Percentiles rank a stretch among this genome's conserved stretches.
These are phyloP conservation scores for Aspergillus fijiensis DNA, from an alignment of 2,329 filamentous ascomycete genomes.

Conservation along the genomic window DNA sequence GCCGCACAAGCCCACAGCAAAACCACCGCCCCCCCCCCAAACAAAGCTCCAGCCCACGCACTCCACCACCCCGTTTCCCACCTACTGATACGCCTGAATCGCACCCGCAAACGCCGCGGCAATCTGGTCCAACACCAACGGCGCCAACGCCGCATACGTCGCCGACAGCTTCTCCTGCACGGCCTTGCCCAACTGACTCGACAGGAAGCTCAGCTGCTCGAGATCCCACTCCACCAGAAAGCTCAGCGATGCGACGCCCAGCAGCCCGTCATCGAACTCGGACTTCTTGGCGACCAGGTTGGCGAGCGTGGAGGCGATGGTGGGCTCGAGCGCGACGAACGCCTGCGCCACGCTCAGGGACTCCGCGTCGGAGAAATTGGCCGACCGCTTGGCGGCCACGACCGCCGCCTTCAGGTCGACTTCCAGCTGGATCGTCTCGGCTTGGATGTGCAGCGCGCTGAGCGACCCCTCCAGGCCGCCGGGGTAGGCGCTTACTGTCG, in stretches of 20 bases:
- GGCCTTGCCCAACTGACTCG: constrained; percentile 15
- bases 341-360: constrained; percentile 14
- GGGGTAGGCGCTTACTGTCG: constrained; percentile 17
- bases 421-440: constrained; percentile 11
- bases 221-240: constrained; percentile 20
- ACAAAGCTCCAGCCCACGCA: too few relatives aligned
- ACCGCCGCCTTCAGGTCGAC: constrained; percentile 15
- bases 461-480: constrained; percentile 17
- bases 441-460: constrained; percentile 19
- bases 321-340: constrained; percentile 18
- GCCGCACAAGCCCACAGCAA: too few relatives aligned
- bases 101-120: constrained; percentile 17
- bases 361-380: constrained; percentile 20
- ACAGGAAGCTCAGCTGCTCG: constrained; percentile 15
- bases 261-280: constrained; percentile 18
- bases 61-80: too few relatives aligned
- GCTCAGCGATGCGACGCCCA: constrained; percentile 18
- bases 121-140: constrained; percentile 18
- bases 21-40: too few relatives aligned
- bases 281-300: constrained; percentile 20
- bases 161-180: constrained; percentile 16
- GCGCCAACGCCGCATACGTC: constrained; percentile 17
- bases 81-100: constrained; percentile 12
- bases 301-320: constrained; percentile 19
- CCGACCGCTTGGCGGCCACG: constrained; percentile 6